A percentile compares a stretch with the other conserved stretches of the same genome.
Conservation (phyloP, 2,329 filamentous ascomycete species). For the Leptodontidium sp. region DNA sequence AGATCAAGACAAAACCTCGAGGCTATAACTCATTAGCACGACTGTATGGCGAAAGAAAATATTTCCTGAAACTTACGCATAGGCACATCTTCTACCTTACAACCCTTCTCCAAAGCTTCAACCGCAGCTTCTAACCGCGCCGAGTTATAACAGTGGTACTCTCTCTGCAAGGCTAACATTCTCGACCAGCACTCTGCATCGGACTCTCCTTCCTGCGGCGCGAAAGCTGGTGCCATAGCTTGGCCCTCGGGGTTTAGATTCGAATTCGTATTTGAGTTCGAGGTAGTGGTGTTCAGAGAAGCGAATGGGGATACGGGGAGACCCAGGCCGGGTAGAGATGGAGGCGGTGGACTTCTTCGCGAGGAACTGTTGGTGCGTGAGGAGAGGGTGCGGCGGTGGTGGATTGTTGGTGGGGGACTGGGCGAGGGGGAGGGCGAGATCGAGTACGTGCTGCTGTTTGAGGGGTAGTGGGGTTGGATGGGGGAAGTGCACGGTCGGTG, state of each 20-base stretch:
- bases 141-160: constrained; percentile 46
- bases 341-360: constrained; percentile 25
- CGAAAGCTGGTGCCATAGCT: not conserved
- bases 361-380: constrained; percentile 25
- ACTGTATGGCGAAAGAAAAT: too few relatives aligned
- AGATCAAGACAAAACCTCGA: constrained; percentile 45
- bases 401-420: constrained; percentile 26
- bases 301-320: constrained; percentile 18
- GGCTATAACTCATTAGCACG: constrained; percentile 33
- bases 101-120: constrained; percentile 42
- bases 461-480: constrained; percentile 17
- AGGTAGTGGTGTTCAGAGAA: not conserved
- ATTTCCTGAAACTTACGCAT: constrained; percentile 39
- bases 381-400: constrained; percentile 28
- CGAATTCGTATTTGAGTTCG: not conserved
- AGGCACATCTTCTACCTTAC: constrained; percentile 36
- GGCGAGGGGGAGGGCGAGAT: constrained; percentile 23
- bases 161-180: constrained; percentile 44
- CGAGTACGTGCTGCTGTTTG: constrained; percentile 6
- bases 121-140: constrained; percentile 45
- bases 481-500: not conserved
- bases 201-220: constrained; percentile 23
- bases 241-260: not conserved
- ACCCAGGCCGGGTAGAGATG: constrained; percentile 23
- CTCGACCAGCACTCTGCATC: constrained; percentile 43